Base-by-base conservation (phyloP, 106 monocot genomes). In the Apostasia shenzhenica region DNA sequence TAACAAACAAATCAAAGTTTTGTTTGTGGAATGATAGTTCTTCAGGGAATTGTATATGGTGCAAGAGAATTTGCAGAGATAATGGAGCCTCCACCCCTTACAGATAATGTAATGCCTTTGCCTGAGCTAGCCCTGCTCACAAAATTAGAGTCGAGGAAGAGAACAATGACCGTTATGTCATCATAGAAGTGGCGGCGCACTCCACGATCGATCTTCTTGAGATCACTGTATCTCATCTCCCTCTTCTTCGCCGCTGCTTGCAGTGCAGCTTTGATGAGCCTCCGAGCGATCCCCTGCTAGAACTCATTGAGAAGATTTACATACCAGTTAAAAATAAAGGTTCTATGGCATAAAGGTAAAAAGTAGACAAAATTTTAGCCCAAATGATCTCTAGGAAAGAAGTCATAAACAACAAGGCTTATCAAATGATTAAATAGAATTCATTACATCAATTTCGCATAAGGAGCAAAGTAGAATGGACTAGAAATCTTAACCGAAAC, bases 161-260 rank as follows among this genome's bases (percentile, higher is more conserved):
- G 4, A 14, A 77, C 77, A 2, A 77, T 26, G 3, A 77, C 77
- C 0, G 77, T 71, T 41, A 77, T 77, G 63, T 77, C 77, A 51
- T 77, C 77, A 39, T 77, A 66, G 70, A 77, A 77, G 42, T 77
- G 77, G 8, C 77, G 77, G 26, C 77, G 77, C 26, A 77, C 71
- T n/a, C 71, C 71, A 1, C 77, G 71, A 2, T 70, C 71, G 4
- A 77, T 77, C 66, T 77, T 77, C 66, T 66, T 71, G 58, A 77
- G 71, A 57, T 77, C 77, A 0, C 71, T 71, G 59, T 77, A 77
- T 56, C 77, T 65, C 70, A 77, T 77, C 77, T 77, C 77, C 49
- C 77, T 56, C 37, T 77, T 77, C 48, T 71, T 71, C 0, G 77
- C 77, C 66, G 77, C 77, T 71, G 65, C 56, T 10, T 43, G 71